Evolutionary conservation across 768 basidiomycete genomes (phyloP).

Genomic region (Naganishia randhawae): DNA sequence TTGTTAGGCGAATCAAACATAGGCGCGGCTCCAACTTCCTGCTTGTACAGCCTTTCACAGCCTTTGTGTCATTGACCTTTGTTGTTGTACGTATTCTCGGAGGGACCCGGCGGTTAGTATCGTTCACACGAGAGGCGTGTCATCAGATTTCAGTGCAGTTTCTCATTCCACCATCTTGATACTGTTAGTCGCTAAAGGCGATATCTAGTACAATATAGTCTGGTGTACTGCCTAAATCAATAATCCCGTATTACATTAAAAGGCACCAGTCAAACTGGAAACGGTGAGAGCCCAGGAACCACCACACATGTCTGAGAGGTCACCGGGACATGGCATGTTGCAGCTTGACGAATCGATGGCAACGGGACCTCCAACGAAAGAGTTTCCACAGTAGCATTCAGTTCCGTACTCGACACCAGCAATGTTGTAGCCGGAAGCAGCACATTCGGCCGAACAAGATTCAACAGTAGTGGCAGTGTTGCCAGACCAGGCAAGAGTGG

Average conservation of each 20-base stretch:
- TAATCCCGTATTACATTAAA: not conserved
- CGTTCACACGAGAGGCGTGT: no score
- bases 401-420: constrained; percentile 19
- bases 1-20: no score
- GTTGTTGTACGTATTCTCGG: no score
- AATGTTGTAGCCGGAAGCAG: constrained; percentile 13
- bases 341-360: not conserved
- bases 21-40: no score
- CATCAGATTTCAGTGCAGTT: no score
- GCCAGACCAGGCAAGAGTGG: constrained; percentile 3
- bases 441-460: constrained; percentile 4
- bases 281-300: not conserved
- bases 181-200: not conserved
- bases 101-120: no score
- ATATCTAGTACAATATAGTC: not conserved
- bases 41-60: no score
- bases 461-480: constrained; percentile 8
- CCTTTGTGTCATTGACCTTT: no score
- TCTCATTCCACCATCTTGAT: not conserved
- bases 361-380: constrained; percentile 4
- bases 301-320: not conserved
- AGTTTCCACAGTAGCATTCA: constrained; percentile 21
- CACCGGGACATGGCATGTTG: not conserved
- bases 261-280: not conserved
- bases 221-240: not conserved